Evolutionary conservation across 192 early-diverging fungal genomes (phyloP).

Genomic region (Bifiguratus adelaidae): DNA sequence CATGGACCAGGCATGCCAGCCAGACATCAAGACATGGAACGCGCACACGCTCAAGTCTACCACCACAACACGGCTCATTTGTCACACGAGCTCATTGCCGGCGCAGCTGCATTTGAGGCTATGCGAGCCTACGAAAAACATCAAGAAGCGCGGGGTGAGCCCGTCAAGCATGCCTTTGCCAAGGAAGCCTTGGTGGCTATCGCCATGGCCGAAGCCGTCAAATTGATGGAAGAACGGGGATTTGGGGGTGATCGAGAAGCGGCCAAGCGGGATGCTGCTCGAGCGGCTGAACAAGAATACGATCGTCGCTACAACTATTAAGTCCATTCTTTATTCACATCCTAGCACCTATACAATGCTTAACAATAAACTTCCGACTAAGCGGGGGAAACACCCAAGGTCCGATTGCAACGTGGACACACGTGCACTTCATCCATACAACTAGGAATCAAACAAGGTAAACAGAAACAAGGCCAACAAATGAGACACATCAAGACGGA

Average conservation of each 20-base stretch:
- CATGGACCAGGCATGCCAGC: no score
- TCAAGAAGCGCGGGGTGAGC: slow-evolving; percentile 9
- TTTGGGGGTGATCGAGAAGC: slow-evolving; percentile 19
- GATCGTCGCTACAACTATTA: slow-evolving; percentile 8
- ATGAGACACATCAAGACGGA: no score
- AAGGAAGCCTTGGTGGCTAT: slow-evolving; percentile 18
- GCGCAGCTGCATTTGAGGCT: slow-evolving; percentile 44
- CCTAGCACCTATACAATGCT: no score
- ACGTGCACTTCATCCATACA: no score
- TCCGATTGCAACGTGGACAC: no score
- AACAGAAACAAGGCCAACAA: no score
- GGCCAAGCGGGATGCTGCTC: slow-evolving; percentile 15
- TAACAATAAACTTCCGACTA: no score
- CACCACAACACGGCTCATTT: slow-evolving; percentile 5
- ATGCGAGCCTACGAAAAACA: slow-evolving; percentile 24
- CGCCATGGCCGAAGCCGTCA: slow-evolving; percentile 28
- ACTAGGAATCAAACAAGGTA: no score
- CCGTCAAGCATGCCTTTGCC: slow-evolving; percentile 2
- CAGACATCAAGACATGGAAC: not conserved
- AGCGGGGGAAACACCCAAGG: no score
- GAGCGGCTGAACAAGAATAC: slow-evolving; percentile 6
- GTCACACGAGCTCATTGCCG: slow-evolving; percentile 29
- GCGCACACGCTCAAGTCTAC: not conserved
- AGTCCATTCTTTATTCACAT: no score
- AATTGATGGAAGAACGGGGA: slow-evolving; percentile 15